phyloP scores from a whole-genome alignment of 768 basidiomycete genomes.

The Pholiota microspora region DNA sequence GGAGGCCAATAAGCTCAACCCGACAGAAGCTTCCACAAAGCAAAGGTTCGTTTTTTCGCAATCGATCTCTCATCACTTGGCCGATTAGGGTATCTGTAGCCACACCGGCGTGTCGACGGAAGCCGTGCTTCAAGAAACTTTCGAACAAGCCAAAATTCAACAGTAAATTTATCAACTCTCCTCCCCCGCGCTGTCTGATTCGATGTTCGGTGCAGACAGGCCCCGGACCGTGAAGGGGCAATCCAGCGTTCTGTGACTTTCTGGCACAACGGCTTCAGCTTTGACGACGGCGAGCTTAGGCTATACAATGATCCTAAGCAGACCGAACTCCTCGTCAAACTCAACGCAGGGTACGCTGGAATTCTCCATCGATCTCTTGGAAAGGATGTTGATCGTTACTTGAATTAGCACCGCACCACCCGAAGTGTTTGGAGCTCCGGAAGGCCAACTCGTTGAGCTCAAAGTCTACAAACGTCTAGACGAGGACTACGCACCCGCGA shows the following conservation, averaged over 20 bases:
- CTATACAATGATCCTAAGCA: conserved; percentile 80
- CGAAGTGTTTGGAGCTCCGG: conserved; percentile 65
- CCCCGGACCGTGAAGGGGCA: conserved; percentile 40
- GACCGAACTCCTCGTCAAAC: conserved; percentile 63
- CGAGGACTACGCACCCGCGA: conserved; percentile 58
- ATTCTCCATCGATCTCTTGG: neutral
- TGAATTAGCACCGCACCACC: conserved; percentile 70
- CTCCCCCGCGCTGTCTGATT: neutral
- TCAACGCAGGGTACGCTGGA: conserved; percentile 68
- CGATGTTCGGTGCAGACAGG: neutral
- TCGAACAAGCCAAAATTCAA: too few relatives aligned
- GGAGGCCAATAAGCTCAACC: too few relatives aligned
- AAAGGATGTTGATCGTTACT: neutral
- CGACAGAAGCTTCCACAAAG: too few relatives aligned
- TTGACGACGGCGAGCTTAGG: conserved; percentile 87
- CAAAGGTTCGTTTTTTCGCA: too few relatives aligned
- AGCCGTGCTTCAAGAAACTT: too few relatives aligned
- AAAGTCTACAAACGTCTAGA: conserved; percentile 64
- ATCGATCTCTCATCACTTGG: too few relatives aligned
- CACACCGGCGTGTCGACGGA: too few relatives aligned
- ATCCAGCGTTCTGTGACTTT: conserved; percentile 81
- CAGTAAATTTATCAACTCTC: too few relatives aligned
- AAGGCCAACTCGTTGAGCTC: conserved; percentile 83
- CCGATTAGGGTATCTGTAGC: too few relatives aligned
- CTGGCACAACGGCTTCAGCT: conserved; percentile 91